Evolutionary conservation across 495 filamentous ascomycete genomes (phyloP), one percentile per base, ranked within the genome.

Genomic region (Penicillium pulvis): DNA sequence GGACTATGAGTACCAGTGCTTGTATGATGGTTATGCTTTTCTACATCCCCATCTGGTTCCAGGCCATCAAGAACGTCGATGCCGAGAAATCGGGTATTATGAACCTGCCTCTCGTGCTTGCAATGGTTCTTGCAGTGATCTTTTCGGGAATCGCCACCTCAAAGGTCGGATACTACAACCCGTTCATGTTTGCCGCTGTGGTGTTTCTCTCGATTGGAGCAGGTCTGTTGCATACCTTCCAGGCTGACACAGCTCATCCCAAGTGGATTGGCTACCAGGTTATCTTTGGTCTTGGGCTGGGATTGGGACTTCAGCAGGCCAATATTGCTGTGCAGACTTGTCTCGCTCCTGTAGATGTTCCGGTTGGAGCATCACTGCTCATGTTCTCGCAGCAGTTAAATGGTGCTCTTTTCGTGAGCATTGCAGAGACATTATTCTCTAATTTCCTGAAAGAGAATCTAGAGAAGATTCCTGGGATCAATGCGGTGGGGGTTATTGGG

Each of bases 31-130:
- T 53, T 19, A 30, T 44, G 51, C 51, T 53, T 7, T 57, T 51
- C 33, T 57, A 50, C 44, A 65, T 92, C 11, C 88, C 90, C 0
- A 84, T 90, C 57, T 93, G 85, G 84, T 92, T 93, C 76, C 90
- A 93, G 68, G 82, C 87, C 9, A 82, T 92, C 64, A 83, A 89
- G 65, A 81, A 78, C 36, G 80, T 79, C 2, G 72, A 70, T 2
- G 87, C 89, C 14, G 79, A 82, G 12, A 62, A 79, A 19, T 88
- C 85, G 3, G 90, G 90, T 39, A 85, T 91, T 59, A 77, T 78
- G 58, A 85, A 82, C 58, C 71, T 92, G 14, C 89, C 90, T 0
- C 75, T 87, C 63, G 76, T 92, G 7, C 68, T 90, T 8, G 63
- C 70, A 7, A 80, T 86, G 12, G 41, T 90, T 17, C 59, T 79